Evolutionary conservation across 2,329 filamentous ascomycete species (phyloP), one percentile per base, ranked within the genome.

Genomic region (Trichoderma gracile): DNA sequence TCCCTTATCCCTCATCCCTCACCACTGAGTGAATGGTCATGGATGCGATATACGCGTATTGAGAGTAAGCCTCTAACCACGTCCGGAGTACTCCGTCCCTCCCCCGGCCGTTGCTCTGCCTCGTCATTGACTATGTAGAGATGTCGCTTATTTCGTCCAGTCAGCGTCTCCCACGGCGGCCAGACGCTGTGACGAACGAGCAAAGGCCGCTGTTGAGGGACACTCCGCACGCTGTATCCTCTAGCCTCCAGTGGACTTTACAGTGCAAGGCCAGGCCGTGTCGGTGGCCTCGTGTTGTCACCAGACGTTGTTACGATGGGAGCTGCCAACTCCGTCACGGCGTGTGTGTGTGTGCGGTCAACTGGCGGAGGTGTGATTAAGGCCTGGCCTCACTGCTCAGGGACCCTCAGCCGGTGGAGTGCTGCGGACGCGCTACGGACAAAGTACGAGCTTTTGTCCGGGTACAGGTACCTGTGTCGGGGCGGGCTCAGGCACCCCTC

Each of bases 391-490:
- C 21, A 25, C 52, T 55, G 52, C 52, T 17, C n/a, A 23, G 8
- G 52, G 19, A 43, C 55, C 55, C 42, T 46, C 30, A 33, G 46
- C 57, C 10, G 46, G 57, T 60, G 57, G 57, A 60, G 57, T 50
- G 40, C 17, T 60, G 57, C 57, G 58, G 58, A 53, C 46, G 8
- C 47, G 38, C 38, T 61, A 61, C 58, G 58, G 58, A 61, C 33
- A 38, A 14, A 3, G 33, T 38, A 21, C 14, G 27, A 27, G 25
- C 49, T 33, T 2, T 30, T 14, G 49, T 30, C 46, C 21, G 43
- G n/a, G 42, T 47, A 25, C 45, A 21, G 21, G 45, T 47, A 25
- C 45, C 2, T 47, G 42, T 5, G n/a, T 5, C 17, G 15, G 17
- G 17, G n/a, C 17, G 19, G 12, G n/a, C 23, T 21, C 42, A n/a